Base-by-base conservation (phyloP, 23 red algal species). In the Gracilariopsis chorda region DNA sequence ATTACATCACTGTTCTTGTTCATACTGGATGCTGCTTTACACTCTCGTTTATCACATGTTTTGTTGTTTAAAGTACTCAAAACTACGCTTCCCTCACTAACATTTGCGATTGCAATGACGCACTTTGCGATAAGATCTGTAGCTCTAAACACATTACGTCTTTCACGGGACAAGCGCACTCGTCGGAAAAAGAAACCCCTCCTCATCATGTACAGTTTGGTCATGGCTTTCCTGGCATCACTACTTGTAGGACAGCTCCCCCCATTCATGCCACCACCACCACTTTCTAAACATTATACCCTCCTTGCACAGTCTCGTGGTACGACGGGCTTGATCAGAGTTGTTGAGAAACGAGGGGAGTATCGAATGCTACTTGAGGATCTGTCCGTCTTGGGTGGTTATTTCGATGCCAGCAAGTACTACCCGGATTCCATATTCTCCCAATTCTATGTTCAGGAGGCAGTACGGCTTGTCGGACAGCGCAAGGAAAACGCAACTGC, bases 371-470 rank as follows among this genome's bases (percentile, higher is more conserved):
- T 91, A 4, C 77, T 74, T 7, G 74, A 55, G 20, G 88, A 91
- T 33, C 40, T 82, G 20, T 91, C 88, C 11, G 88, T 91, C 59
- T 42, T 91, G 27, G 88, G 88, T 25, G 88, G 88, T 59, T 61
- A 61, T 44, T 65, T 79, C 47, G 71, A 51, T 13, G 3, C 37
- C 17, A 59, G 58, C 10, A 59, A 51, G 27, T 91, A 42, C 55
- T 57, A 27, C 34, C 75, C 42, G 20, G 74, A 82, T 48, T 70
- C 75, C 42, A 82, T 91, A 19, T 91, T 91, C 35, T 60, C 60
- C 58, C 88, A 91, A 46, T 91, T 91, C 51, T 82, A 91, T 46
- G 88, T 91, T 33, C 88, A 91, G 27, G 88, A 91, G 45, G 88
- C 88, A 19, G 88, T 91, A 3, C 52, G 88, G 21, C 36, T 91